Evolutionary conservation across 495 filamentous ascomycete genomes (phyloP).

Genomic region (Chaetomidium leptoderma): DNA sequence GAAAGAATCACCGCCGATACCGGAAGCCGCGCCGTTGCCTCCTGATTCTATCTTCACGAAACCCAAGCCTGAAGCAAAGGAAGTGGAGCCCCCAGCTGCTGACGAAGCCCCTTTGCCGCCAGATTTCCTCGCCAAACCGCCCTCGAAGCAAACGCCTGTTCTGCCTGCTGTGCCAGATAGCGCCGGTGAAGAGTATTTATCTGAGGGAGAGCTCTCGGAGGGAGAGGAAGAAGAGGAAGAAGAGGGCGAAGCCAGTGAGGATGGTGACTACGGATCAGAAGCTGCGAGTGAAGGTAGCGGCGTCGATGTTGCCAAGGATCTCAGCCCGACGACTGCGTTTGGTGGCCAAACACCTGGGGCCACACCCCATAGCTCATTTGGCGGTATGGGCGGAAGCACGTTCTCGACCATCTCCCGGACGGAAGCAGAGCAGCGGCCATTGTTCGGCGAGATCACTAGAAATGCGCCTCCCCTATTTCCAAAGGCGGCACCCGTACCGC

Average conservation of each 20-base stretch:
- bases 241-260: conserved; percentile 31
- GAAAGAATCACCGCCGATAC: conserved; percentile 8
- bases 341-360: conserved; percentile 50
- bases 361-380: conserved; percentile 66
- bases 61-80: conserved; percentile 14
- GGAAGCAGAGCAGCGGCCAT: conserved; percentile 41
- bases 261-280: conserved; percentile 44
- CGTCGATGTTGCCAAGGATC: conserved; percentile 61
- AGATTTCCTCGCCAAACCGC: conserved; percentile 27
- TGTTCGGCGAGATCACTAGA: conserved; percentile 65
- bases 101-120: conserved; percentile 27
- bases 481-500: conserved; percentile 53
- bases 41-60: conserved; percentile 16
- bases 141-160: conserved; percentile 15
- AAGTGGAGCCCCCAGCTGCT: neutral
- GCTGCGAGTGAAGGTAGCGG: conserved; percentile 54
- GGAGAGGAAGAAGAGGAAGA: conserved; percentile 29
- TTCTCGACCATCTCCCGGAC: conserved; percentile 47
- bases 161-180: conserved; percentile 29
- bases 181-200: conserved; percentile 20
- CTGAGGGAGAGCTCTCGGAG: conserved; percentile 25
- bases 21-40: conserved; percentile 19
- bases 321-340: conserved; percentile 52
- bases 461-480: conserved; percentile 52
- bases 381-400: conserved; percentile 40